Conservation (phyloP, 768 basidiomycete genomes). For the Fistulinella prunicolor region DNA sequence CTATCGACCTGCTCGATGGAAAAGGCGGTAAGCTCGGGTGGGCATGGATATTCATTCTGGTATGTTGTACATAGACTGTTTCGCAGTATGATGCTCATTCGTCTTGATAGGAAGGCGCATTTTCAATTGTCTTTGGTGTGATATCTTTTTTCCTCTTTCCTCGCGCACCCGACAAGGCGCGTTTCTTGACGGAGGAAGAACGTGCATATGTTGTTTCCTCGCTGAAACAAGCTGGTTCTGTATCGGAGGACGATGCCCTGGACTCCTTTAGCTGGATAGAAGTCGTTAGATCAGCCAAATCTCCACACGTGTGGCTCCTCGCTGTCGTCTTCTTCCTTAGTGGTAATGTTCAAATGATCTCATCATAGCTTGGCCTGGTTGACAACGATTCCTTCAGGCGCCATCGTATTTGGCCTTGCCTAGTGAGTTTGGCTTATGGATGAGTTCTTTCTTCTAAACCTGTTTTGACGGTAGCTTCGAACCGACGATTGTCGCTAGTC, state of each 20-base stretch:
- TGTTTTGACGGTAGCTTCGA: constrained; percentile 51
- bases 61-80: constrained; percentile 18
- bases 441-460: constrained; percentile 31
- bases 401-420: constrained; percentile 13
- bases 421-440: constrained; percentile 19
- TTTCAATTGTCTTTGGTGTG: constrained; percentile 59
- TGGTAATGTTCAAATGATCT: constrained; percentile 33
- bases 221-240: constrained; percentile 26
- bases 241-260: constrained; percentile 38
- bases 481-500: constrained; percentile 64
- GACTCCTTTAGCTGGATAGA: constrained; percentile 59
- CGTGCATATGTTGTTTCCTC: constrained; percentile 41
- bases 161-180: constrained; percentile 39
- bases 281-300: constrained; percentile 45
- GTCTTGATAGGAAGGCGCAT: constrained; percentile 47
- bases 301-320: constrained; percentile 55
- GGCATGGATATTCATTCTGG: constrained; percentile 60
- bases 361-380: not conserved
- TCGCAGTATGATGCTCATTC: not conserved
- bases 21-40: constrained; percentile 51
- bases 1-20: constrained; percentile 54
- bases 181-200: constrained; percentile 53
- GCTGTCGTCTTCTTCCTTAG: constrained; percentile 50
- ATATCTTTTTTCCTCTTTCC: constrained; percentile 50
- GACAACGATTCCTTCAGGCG: constrained; percentile 15